Evolutionary conservation across 2,329 filamentous ascomycete species (phyloP).

Genomic region (Colletotrichum graminicola): DNA sequence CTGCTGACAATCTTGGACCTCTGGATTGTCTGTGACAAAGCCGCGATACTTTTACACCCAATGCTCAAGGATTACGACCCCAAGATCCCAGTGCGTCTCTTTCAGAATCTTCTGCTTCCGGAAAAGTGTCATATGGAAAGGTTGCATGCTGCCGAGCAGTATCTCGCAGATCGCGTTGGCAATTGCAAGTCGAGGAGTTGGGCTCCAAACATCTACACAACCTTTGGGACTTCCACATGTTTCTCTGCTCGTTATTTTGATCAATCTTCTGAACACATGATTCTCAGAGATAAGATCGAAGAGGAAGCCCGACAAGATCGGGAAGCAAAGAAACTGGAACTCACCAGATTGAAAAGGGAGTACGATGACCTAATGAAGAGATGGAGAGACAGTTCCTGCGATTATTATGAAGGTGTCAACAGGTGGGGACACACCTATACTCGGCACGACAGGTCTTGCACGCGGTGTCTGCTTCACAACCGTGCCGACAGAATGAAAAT

Average conservation of each 20-base stretch:
- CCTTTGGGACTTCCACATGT: slow-evolving; percentile 50
- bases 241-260: slow-evolving; percentile 65
- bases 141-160: slow-evolving; percentile 59
- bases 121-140: slow-evolving; percentile 59
- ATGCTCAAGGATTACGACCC: slow-evolving; percentile 61
- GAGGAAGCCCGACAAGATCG: slow-evolving; percentile 48
- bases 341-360: slow-evolving; percentile 45
- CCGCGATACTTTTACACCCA: slow-evolving; percentile 53
- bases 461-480: slow-evolving; percentile 50
- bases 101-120: slow-evolving; percentile 61
- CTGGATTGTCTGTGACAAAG: slow-evolving; percentile 69
- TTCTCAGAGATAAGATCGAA: slow-evolving; percentile 1
- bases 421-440: not conserved
- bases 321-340: slow-evolving; percentile 51
- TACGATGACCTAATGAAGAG: slow-evolving; percentile 48
- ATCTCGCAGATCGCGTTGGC: slow-evolving; percentile 54
- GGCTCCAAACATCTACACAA: slow-evolving; percentile 50
- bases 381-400: slow-evolving; percentile 28
- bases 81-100: slow-evolving; percentile 54
- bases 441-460: slow-evolving; percentile 47
- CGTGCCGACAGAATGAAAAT: slow-evolving; percentile 59
- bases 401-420: not conserved
- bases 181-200: slow-evolving; percentile 42
- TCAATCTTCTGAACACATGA: slow-evolving; percentile 48
- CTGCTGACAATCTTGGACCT: slow-evolving; percentile 67